Conservation (phyloP, 345 rosid genomes). For the Citrus reticulata region DNA sequence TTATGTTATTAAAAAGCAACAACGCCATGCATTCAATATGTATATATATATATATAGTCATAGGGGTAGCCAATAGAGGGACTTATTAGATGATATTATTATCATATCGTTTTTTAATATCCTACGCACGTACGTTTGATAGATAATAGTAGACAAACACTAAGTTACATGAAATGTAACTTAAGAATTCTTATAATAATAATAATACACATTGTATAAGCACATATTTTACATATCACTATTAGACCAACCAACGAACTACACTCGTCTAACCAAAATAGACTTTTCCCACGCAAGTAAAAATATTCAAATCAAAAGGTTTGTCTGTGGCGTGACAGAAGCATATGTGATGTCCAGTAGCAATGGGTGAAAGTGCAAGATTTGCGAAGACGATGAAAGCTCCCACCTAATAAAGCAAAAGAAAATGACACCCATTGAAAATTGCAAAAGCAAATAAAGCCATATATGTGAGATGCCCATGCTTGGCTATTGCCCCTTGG, state of each 20-base stretch:
- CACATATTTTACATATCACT: too few species aligned
- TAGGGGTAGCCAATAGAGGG: too few species aligned
- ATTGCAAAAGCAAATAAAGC: slow-evolving; percentile 7
- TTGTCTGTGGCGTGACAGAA: background rate
- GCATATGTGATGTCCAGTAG: background rate
- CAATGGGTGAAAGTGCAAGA: background rate
- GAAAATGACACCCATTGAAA: slow-evolving; percentile 31
- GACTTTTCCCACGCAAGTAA: background rate
- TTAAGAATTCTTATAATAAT: too few species aligned
- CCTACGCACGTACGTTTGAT: too few species aligned
- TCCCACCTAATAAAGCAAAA: slow-evolving; percentile 33
- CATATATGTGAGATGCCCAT: background rate
- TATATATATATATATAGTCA: too few species aligned
- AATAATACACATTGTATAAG: too few species aligned
- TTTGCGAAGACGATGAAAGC: background rate
- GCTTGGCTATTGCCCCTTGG: background rate
- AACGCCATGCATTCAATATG: too few species aligned
- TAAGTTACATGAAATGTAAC: too few species aligned
- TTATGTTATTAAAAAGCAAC: too few species aligned
- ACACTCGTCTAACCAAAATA: background rate
- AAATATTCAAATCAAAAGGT: background rate
- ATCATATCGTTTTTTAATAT: too few species aligned
- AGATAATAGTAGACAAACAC: too few species aligned
- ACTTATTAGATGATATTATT: too few species aligned
- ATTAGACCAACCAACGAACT: background rate